Conservation (phyloP, 148 eudicot species). For the Rhododendron henanense region DNA sequence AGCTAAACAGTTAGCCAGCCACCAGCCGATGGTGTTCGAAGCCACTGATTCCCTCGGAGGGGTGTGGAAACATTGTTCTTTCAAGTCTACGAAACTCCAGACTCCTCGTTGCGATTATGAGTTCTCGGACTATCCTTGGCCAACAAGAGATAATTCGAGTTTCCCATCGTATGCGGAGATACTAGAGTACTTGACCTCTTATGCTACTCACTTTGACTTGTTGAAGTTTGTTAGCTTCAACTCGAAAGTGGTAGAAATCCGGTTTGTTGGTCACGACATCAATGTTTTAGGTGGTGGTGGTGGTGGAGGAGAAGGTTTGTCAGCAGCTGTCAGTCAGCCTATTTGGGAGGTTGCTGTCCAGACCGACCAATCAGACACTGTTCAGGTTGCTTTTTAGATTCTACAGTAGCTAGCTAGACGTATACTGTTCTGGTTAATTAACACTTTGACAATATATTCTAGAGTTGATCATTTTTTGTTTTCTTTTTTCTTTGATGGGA, state of each 20-base stretch:
- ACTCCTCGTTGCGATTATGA: conserved; percentile 95
- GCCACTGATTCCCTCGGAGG: conserved; percentile 81
- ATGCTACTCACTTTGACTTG: conserved; percentile 68
- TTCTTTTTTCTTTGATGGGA: neutral
- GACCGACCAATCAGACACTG: conserved; percentile 26
- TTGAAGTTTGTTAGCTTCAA: conserved; percentile 59
- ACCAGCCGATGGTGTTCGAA: conserved; percentile 72
- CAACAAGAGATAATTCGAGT: conserved; percentile 51
- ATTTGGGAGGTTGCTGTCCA: conserved; percentile 76
- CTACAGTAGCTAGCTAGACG: neutral
- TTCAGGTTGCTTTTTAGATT: conserved; percentile 35
- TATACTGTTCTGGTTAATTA: too few relatives aligned
- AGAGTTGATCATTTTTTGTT: neutral
- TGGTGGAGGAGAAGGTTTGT: conserved; percentile 16
- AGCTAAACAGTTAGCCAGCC: conserved; percentile 68
- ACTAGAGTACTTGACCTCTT: conserved; percentile 58
- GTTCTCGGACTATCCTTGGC: conserved; percentile 91
- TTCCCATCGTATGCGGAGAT: conserved; percentile 68
- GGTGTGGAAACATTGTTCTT: conserved; percentile 80
- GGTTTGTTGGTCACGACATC: conserved; percentile 37
- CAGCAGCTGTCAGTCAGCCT: conserved; percentile 36
- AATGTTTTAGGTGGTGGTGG: neutral
- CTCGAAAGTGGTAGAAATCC: conserved; percentile 82
- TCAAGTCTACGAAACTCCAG: conserved; percentile 64
- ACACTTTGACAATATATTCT: too few relatives aligned